Base-by-base conservation (phyloP, 495 filamentous ascomycete genomes). In the Xylaria cubensis region DNA sequence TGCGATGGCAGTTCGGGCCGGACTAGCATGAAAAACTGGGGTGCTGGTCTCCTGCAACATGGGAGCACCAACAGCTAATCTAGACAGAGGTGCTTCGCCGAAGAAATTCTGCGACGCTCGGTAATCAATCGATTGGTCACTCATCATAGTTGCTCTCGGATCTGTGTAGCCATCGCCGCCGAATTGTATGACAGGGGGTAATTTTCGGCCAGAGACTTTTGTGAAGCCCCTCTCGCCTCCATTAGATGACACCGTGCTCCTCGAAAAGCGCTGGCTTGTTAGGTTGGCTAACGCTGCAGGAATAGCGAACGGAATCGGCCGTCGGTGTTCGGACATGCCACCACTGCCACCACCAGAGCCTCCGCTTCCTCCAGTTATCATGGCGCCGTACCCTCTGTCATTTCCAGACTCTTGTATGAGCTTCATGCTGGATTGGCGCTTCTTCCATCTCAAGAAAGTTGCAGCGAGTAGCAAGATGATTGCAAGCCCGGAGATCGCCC, bases 121-220 rank as follows among this genome's bases (percentile, higher is more conserved):
- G 73, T 86, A 88, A 41, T 85, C 86, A 50, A 84, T 81, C 41
- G 86, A 84, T 61, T 77, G 77, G 62, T 81, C 82, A 75, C 83
- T 86, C 70, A 85, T 73, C 26, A 82, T 72, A 69, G 83, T 86
- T 34, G 77, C 81, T 71, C 80, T 80, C n/a, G 84, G 82, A 65
- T 89, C 91, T 70, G 88, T 87, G 75, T 90, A 93, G 4, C 91
- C 92, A 78, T 93, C 90, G 24, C 91, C 90, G 56, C 92, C 90
- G 44, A 87, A 87, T 48, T 88, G 85, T 44, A 94, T 81, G 5
- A 93, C 92, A 19, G 92, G 89, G 6, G 87, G 85, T n/a, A 95
- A 82, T 74, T 94, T 94, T 66, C 89, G 85, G 44, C 92, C 92
- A 7, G 92, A 91, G 5, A 95, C 81, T 19, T 85, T 83, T 55